These are phyloP conservation scores for Solanum hybrid DNA, from an alignment of 305 asterid genomes.

Conservation along the genomic window DNA sequence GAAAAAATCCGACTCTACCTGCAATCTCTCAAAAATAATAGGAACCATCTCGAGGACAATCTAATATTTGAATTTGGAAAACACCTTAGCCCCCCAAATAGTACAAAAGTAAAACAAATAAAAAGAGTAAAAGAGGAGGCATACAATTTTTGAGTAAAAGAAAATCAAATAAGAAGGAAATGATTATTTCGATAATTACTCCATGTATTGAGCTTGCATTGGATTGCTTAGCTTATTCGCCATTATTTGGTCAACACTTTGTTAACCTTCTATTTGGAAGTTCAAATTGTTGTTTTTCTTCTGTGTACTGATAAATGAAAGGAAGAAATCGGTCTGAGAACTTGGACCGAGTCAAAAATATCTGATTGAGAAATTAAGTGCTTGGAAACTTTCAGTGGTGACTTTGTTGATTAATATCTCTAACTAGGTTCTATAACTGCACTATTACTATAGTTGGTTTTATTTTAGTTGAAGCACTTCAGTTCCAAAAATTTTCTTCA, in stretches of 20 bases:
- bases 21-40: background rate
- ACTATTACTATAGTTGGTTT: background rate
- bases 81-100: background rate
- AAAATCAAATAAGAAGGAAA: background rate
- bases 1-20: background rate
- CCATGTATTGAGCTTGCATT: background rate
- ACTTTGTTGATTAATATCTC: background rate
- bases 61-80: background rate
- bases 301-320: background rate
- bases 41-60: background rate
- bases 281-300: background rate
- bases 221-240: background rate
- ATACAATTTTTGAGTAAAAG: background rate
- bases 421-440: background rate
- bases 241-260: background rate
- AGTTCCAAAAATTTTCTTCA: background rate
- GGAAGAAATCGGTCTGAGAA: background rate
- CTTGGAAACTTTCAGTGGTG: background rate
- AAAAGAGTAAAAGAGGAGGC: background rate
- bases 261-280: background rate
- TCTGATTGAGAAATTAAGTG: background rate
- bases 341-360: background rate
- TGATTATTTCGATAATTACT: background rate
- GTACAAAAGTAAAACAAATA: background rate
- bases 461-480: background rate